Evolutionary conservation across 78 protist genomes (phyloP), one percentile per base, ranked within the genome.

Genomic region (Cavenderia fasciculata): DNA sequence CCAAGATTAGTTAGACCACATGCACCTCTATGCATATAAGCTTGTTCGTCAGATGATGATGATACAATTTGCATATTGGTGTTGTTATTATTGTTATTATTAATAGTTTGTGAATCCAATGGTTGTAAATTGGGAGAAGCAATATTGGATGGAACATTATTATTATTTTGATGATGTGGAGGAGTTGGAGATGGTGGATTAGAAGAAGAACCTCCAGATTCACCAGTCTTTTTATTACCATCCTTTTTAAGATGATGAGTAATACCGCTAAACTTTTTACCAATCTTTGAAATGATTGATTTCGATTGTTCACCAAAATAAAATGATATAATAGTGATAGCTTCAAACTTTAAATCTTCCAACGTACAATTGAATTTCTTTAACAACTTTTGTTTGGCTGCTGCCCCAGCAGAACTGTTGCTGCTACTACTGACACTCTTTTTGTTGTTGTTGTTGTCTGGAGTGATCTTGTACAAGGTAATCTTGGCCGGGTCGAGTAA

Each of bases 1-100:
- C 96, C 85, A 29, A 92, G 78, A 47, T 92, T 92, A 10, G 72
- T 40, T 18, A 93, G 51, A 18, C 92, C 95, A 76, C 92, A 74
- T 4, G 66, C 84, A 29, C 91, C 54, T 27, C 27, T 56, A 16
- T 38, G 38, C 16, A 47, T 33, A n/a, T 36, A 47, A 47, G 49
- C 11, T 21, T 36, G 65, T 47, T 47, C 52, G 18, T 31, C 63
- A 36, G 84, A 4, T 44, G 71, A n/a, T 49, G 73, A 44, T 61
- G 52, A 34, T 47, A 44, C 69, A 54, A n/a, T 34, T 10, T 34
- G 16, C 11, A 34, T 43, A 41, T 69, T n/a, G 34, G 33, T 41
- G n/a, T 33, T 61, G 11, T 36, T 47, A 47, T 34, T 75, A 7
- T 36, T 44, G 21, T 65, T 40, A 18, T 47, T 73, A 46, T 23